Evolutionary conservation across 1,284 basidiomycete species (phyloP).

Genomic region (Cystobasidium sp.): DNA sequence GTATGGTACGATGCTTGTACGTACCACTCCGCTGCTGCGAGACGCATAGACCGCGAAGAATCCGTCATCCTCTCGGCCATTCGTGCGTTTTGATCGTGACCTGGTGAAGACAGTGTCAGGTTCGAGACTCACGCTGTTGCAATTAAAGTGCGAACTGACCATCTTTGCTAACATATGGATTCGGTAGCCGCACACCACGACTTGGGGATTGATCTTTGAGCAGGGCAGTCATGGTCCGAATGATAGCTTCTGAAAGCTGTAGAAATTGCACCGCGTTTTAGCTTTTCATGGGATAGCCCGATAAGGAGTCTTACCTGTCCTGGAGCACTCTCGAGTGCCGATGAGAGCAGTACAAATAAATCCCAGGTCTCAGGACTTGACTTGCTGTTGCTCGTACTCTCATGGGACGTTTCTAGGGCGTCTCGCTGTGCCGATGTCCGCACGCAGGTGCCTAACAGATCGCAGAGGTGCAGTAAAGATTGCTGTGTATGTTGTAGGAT

Average conservation of each 20-base stretch:
- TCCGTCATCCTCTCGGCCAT: slow-evolving; percentile 27
- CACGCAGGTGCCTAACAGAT: slow-evolving; percentile 25
- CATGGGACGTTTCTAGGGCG: slow-evolving; percentile 4
- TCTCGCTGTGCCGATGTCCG: slow-evolving; percentile 21
- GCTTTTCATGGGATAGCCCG: background rate
- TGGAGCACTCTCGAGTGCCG: slow-evolving; percentile 9
- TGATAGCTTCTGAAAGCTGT: slow-evolving; percentile 31
- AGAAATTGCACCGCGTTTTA: background rate
- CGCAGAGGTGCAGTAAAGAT: slow-evolving; percentile 12
- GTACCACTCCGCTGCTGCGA: slow-evolving; percentile 45
- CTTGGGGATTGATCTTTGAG: slow-evolving; percentile 15
- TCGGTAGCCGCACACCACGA: slow-evolving; percentile 15
- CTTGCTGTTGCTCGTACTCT: background rate
- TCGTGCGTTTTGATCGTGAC: background rate
- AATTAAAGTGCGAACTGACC: background rate
- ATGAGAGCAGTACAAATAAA: slow-evolving; percentile 12
- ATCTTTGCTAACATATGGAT: background rate
- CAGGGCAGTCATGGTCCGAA: slow-evolving; percentile 23
- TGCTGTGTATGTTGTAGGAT: slow-evolving; percentile 10
- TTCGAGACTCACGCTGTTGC: background rate
- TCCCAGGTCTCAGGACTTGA: slow-evolving; percentile 2
- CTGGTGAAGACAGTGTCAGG: background rate
- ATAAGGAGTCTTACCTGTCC: slow-evolving; percentile 8
- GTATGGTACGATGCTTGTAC: background rate
- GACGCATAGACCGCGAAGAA: slow-evolving; percentile 42